Conservation (phyloP, 108 stramenopile genomes). For the Asterionellopsis glacialis region DNA sequence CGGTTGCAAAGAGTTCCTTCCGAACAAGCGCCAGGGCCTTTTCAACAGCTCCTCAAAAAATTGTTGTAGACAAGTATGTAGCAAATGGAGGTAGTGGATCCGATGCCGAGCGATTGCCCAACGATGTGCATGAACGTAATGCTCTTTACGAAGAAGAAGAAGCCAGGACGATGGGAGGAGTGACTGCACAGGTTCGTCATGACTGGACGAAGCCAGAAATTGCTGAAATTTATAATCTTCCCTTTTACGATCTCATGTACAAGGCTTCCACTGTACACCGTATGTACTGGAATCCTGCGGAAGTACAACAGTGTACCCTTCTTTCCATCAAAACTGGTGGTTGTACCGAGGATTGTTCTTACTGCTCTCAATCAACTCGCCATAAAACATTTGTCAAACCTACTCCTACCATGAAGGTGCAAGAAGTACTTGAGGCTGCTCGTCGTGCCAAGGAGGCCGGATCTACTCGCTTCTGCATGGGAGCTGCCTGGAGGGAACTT, state of each 20-base stretch:
- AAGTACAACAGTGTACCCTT: slow-evolving; percentile 97
- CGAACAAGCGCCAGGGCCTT: too few species aligned
- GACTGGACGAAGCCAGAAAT: slow-evolving; percentile 95
- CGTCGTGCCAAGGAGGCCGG: slow-evolving; percentile 93
- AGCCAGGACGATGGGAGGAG: slow-evolving; percentile 62
- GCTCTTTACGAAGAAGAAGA: slow-evolving; percentile 61
- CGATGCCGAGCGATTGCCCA: slow-evolving; percentile 42
- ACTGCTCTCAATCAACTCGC: slow-evolving; percentile 92
- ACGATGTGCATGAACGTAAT: slow-evolving; percentile 72
- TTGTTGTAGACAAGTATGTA: slow-evolving; percentile 3
- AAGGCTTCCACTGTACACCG: slow-evolving; percentile 91
- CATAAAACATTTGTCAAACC: slow-evolving; percentile 99
- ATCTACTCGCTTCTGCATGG: slow-evolving; percentile 98
- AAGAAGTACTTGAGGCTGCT: slow-evolving; percentile 94
- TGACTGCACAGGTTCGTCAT: slow-evolving; percentile 73
- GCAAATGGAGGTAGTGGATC: not conserved
- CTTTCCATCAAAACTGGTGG: slow-evolving; percentile 97
- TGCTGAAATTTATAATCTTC: slow-evolving; percentile 82
- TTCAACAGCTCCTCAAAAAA: too few species aligned
- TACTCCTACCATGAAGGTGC: slow-evolving; percentile 96
- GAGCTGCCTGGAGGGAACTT: slow-evolving; percentile 96
- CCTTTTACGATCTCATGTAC: slow-evolving; percentile 96
- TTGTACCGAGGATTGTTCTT: slow-evolving; percentile 96
- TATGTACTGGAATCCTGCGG: slow-evolving; percentile 95
- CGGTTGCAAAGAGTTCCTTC: too few species aligned